phyloP scores from a whole-genome alignment of 2,329 filamentous ascomycete species.

The Diaporthe citri region DNA sequence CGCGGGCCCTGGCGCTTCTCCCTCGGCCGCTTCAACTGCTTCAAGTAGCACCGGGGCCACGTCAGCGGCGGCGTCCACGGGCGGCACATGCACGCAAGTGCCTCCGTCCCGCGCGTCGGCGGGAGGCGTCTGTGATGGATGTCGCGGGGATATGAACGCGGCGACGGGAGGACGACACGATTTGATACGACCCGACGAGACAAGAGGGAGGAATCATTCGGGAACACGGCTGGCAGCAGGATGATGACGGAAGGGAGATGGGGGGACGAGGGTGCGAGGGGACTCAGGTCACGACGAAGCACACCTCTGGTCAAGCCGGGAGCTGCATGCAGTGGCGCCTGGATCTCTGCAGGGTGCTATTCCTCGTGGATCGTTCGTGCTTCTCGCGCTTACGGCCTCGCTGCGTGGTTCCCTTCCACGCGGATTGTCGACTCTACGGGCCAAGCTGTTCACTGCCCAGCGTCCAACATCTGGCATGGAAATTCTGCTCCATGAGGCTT shows the following conservation, averaged over 20 bases:
- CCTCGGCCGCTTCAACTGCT: constrained; percentile 64
- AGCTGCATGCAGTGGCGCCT: not conserved
- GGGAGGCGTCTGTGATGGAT: not conserved
- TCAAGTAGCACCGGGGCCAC: constrained; percentile 49
- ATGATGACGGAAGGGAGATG: too few relatives aligned
- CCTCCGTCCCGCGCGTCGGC: not conserved
- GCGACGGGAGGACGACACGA: too few relatives aligned
- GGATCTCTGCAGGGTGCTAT: not conserved
- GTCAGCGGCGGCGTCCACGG: constrained; percentile 4
- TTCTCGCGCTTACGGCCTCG: too few relatives aligned
- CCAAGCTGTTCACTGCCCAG: not conserved
- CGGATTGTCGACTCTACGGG: too few relatives aligned
- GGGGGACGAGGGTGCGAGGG: too few relatives aligned
- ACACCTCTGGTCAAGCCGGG: not conserved
- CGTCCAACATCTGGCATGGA: not conserved
- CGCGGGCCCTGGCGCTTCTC: constrained; percentile 65
- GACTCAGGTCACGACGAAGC: not conserved
- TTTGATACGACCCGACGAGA: not conserved
- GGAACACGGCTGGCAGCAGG: too few relatives aligned
- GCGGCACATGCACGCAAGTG: not conserved
- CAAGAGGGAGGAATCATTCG: not conserved
- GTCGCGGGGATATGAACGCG: too few relatives aligned
- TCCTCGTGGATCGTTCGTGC: fast-evolving
- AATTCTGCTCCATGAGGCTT: not conserved
- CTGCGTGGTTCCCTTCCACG: too few relatives aligned